Base-by-base conservation (phyloP, 2,329 filamentous ascomycete species). In the Lachnellula arida region DNA sequence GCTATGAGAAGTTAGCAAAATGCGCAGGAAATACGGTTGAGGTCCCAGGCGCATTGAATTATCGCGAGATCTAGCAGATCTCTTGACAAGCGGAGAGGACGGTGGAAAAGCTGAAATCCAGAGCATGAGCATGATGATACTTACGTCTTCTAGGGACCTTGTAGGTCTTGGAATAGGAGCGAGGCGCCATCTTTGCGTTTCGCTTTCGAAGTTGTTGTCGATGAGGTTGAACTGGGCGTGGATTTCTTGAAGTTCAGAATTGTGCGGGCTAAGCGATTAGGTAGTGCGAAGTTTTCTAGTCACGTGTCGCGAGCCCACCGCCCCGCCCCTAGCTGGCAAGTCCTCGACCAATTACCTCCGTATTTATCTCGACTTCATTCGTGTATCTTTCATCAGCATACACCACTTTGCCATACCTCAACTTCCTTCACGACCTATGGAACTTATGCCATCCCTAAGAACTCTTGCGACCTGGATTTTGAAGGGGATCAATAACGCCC, bases 151-250 rank as follows among this genome's bases (percentile, higher is more conserved):
- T 85, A 74, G 93, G 92, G 84, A 96, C 91, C 88, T 96, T 96
- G 78, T 95, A 95, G 85, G 94, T 99, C 91, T 99, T 99, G 77
- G 89, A 95, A 84, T 97, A 96, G 72, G 87, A 88, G 76, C 86
- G 79, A 67, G 75, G 76, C 63, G 75, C 75, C 76, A 78, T 78
- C 63, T 47, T 69, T 65, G 60, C 46, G 52, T 48, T 48, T 59
- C 53, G 53, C 50, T 44, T n/a, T 44, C 17, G 25, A 39, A 28
- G 9, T 53, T 51, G 51, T 55, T 39, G 47, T 57, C 43, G 51
- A 51, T 15, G 32, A 32, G 23, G 28, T 55, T 54, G 53, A 53
- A 47, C 53, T 49, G 44, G 42, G 25, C 42, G n/a, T 23, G 19
- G 19, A 25, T 44, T 17, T 44, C 42, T 44, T 44, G 19, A 44